These are phyloP conservation scores for Salinomyces thailandicus DNA, from an alignment of 2,329 filamentous ascomycete species.

Conservation along the genomic window DNA sequence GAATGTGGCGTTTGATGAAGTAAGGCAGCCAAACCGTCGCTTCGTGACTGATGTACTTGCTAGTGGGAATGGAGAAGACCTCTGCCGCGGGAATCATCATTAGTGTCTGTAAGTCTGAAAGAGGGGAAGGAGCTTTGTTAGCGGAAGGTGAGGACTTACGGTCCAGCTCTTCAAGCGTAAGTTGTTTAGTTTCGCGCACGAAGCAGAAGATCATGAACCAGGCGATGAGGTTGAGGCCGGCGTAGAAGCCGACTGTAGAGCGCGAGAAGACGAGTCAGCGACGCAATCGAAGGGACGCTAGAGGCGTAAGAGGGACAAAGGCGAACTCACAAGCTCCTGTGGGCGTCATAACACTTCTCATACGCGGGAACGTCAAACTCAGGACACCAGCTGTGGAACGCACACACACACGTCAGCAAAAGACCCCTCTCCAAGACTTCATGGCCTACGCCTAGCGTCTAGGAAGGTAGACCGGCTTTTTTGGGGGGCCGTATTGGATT, in stretches of 20 bases:
- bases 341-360: slow-evolving; percentile 39
- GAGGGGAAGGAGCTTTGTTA: not conserved
- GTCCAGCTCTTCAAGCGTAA: slow-evolving; percentile 39
- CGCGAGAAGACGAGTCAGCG: too few relatives aligned
- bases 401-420: too few relatives aligned
- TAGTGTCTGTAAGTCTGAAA: not conserved
- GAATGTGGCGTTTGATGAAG: slow-evolving; percentile 32
- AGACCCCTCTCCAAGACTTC: too few relatives aligned
- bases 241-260: slow-evolving; percentile 42
- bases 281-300: not conserved
- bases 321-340: slow-evolving; percentile 41
- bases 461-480: too few relatives aligned
- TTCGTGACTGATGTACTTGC: slow-evolving; percentile 31
- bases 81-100: slow-evolving; percentile 19
- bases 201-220: slow-evolving; percentile 41
- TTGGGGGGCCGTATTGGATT: too few relatives aligned
- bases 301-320: not conserved
- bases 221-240: slow-evolving; percentile 46
- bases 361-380: slow-evolving; percentile 37
- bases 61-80: slow-evolving; percentile 44
- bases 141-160: slow-evolving; percentile 8
- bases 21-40: slow-evolving; percentile 30
- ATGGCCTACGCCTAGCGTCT: too few relatives aligned
- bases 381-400: slow-evolving; percentile 28
- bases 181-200: slow-evolving; percentile 38